Base-by-base conservation (phyloP, 345 rosid genomes). In the Lepidium didymum region DNA sequence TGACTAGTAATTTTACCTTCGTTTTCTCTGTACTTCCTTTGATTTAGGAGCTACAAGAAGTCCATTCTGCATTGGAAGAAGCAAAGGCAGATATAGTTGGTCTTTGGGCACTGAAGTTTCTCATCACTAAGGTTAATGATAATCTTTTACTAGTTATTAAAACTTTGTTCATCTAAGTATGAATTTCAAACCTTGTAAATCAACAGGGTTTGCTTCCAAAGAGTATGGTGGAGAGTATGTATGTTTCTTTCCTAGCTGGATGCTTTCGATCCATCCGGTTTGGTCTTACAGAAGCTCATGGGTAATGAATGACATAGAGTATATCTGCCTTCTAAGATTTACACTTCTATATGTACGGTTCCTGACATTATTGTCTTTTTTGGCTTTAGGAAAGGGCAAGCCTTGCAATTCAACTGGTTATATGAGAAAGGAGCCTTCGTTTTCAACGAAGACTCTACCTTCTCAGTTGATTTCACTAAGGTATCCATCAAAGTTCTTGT, bases 11-110 rank as follows among this genome's bases (percentile, higher is more conserved):
- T 53, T 35, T 75, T 7, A 53, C n/a, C 38, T 40, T 25, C n/a
- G n/a, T 33, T 56, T 15, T 64, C 21, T 4, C 9, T 21, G 44
- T 11, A 7, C 76, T 45, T 52, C 37, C 21, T 68, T 56, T 68
- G 56, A 37, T 75, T 10, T 75, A 93, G 98, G 96, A 93, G 82
- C 87, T 93, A 44, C 96, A 87, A 80, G 96, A 93, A 66, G 84
- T 93, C 50, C 84, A 90, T 81, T 93, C 94, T 3, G 82, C 97
- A 69, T 46, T 93, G 83, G 97, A 90, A 80, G 97, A 93, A 83
- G 97, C 92, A 67, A 90, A 93, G 80, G 98, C 96, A 43, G 97
- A 93, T 71, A 90, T 93, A 51, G 98, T 88, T 79, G 98, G 98
- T 41, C 89, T 93, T 62, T 93, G 98, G 98, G 97, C 98, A 13